Evolutionary conservation across 2,329 filamentous ascomycete species (phyloP).

Genomic region (Teratosphaeria gauchensis): DNA sequence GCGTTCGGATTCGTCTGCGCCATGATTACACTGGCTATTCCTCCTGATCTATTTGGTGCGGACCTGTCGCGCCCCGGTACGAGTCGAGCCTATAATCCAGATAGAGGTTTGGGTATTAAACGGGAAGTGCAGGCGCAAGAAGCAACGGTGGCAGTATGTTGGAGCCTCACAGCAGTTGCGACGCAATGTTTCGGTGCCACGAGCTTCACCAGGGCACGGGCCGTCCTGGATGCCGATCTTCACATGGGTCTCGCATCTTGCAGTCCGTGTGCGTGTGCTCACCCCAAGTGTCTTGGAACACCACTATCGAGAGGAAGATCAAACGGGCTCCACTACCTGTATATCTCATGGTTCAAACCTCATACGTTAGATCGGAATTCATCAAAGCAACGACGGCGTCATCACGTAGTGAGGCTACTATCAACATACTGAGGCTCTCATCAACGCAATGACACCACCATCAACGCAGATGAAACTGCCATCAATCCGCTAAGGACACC

Average conservation of each 20-base stretch:
- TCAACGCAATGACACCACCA: no score
- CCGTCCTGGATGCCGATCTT: neutral
- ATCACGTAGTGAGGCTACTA: no score
- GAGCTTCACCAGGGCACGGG: neutral
- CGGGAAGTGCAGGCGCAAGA: neutral
- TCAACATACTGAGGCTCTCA: no score
- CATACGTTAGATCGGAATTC: no score
- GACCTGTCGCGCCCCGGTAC: neutral
- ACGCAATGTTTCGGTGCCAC: neutral
- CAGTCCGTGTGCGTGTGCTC: no score
- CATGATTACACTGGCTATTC: conserved; percentile 6
- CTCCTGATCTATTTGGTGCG: neutral
- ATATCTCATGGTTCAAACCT: no score
- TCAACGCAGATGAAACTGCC: no score
- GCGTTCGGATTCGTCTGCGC: conserved; percentile 16
- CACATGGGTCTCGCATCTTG: neutral
- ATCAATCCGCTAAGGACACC: neutral
- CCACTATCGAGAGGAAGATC: no score
- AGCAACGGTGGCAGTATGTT: neutral
- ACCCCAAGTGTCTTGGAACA: no score
- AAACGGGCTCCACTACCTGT: no score
- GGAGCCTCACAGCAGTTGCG: neutral
- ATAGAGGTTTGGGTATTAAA: neutral
- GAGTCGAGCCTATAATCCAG: neutral
- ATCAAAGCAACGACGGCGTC: no score